Evolutionary conservation across 2,329 filamentous ascomycete species (phyloP).

Genomic region (Hymenoscyphus scutula): DNA sequence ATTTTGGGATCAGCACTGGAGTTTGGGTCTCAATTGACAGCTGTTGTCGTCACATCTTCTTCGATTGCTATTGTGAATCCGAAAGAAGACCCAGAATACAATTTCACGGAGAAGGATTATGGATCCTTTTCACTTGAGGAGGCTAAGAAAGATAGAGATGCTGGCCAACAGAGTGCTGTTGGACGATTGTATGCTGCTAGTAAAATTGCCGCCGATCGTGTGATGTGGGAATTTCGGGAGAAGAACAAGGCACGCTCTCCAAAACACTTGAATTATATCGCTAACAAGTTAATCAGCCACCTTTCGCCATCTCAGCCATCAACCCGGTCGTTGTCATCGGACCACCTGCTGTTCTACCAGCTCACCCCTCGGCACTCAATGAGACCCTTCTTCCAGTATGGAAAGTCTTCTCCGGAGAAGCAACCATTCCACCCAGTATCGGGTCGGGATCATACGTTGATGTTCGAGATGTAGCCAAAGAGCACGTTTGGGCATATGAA

Average conservation of each 20-base stretch:
- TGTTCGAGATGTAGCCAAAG: slow-evolving; percentile 44
- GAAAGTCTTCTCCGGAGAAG: slow-evolving; percentile 37
- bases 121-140: slow-evolving; percentile 36
- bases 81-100: slow-evolving; percentile 23
- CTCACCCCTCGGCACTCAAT: slow-evolving; percentile 34
- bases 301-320: slow-evolving; percentile 41
- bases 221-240: slow-evolving; percentile 41
- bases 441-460: slow-evolving; percentile 40
- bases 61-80: slow-evolving; percentile 29
- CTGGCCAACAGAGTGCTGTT: slow-evolving; percentile 19
- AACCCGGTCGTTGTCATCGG: slow-evolving; percentile 45
- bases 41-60: slow-evolving; percentile 43
- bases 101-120: slow-evolving; percentile 30
- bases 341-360: slow-evolving; percentile 39
- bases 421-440: slow-evolving; percentile 27
- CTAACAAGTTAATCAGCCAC: slow-evolving; percentile 31
- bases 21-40: slow-evolving; percentile 38
- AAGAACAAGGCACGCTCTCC: slow-evolving; percentile 33
- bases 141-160: slow-evolving; percentile 33
- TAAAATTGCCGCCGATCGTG: slow-evolving; percentile 41
- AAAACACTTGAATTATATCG: not conserved
- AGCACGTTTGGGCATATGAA: slow-evolving; percentile 40
- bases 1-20: slow-evolving; percentile 35
- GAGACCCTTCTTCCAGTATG: slow-evolving; percentile 38
- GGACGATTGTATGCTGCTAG: slow-evolving; percentile 39